phyloP scores from a whole-genome alignment of 768 basidiomycete species.

The Amanita subjunquillea region DNA sequence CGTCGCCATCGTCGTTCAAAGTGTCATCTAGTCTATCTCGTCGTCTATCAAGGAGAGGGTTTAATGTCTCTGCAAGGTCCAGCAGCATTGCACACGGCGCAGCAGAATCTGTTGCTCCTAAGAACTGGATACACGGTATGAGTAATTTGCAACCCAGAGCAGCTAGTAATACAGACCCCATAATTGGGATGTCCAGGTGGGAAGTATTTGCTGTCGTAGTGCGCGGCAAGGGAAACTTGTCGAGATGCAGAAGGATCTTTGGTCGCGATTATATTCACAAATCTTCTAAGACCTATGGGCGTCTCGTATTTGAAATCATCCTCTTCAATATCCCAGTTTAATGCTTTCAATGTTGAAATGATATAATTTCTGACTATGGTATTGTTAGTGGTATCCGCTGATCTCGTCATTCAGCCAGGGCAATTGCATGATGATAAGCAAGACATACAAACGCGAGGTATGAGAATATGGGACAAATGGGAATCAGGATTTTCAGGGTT shows the following conservation, averaged over 20 bases:
- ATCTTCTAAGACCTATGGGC: constrained; percentile 69
- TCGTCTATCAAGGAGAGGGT: constrained; percentile 58
- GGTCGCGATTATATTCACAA: constrained; percentile 91
- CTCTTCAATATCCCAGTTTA: constrained; percentile 84
- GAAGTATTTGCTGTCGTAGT: constrained; percentile 91
- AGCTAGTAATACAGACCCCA: constrained; percentile 28
- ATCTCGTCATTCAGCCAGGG: constrained; percentile 1
- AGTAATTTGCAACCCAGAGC: not conserved
- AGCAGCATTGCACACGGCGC: constrained; percentile 92
- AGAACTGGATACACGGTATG: constrained; percentile 46
- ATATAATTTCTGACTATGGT: constrained; percentile 81
- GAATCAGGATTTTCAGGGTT: constrained; percentile 57
- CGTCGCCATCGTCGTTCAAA: constrained; percentile 61
- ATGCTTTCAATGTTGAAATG: constrained; percentile 50
- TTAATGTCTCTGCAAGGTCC: constrained; percentile 79
- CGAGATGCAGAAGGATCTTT: constrained; percentile 81
- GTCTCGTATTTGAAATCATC: constrained; percentile 74
- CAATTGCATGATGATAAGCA: not conserved
- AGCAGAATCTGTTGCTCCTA: constrained; percentile 96
- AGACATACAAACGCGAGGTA: constrained; percentile 69
- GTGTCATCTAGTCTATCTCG: constrained; percentile 43
- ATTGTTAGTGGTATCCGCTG: constrained; percentile 68
- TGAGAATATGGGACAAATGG: constrained; percentile 75
- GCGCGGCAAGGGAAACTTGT: constrained; percentile 82
- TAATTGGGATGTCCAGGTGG: constrained; percentile 60